Base-by-base conservation (phyloP, 208 protist genomes). In the Crithidia mellificae region DNA sequence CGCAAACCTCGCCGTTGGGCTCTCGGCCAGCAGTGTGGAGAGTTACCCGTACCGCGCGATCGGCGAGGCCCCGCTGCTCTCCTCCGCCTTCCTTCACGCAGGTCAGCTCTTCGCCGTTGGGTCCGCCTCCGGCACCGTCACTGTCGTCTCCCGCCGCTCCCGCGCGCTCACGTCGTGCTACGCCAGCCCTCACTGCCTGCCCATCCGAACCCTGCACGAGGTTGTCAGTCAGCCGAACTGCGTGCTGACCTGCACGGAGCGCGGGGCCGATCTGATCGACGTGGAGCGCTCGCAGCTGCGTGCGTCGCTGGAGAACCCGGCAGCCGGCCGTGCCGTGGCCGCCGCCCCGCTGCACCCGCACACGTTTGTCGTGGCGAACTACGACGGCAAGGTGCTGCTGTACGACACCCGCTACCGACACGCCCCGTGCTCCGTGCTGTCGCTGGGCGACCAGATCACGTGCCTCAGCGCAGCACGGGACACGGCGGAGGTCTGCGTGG, bases 311-410 rank as follows among this genome's bases (percentile, higher is more conserved):
- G 63, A 72, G 41, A 78, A 72, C 51, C 84, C 80, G 1, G 74
- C 72, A 19, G 56, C 81, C 17, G 63, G 70, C 22, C 72, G 80
- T 19, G 72, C 72, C 14, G 72, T 90, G 19, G 74, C 64, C 2
- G 72, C 78, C n/a, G 57, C 67, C 9, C 54, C 77, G n/a, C 51
- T 87, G 25, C 39, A 41, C 39, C 46, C 64, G 6, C 19, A 64
- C 72, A 75, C 68, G 49, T 73, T 85, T 30, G 78, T 57, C 0
- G 81, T 87, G 25, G 80, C 84, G 7, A 84, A 84, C 57, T 90
- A 87, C 79, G 84, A 90, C 51, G 84, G 84, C 27, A 87, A 84
- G 66, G 84, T 83, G 49, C 62, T 90, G 6, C 64, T 90, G 4
- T 87, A 87, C 61, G 84, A 90, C 68, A 72, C 67, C 20, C 77